Conservation (phyloP, 441 rosid species). For the Pelargonium fulgidum region DNA sequence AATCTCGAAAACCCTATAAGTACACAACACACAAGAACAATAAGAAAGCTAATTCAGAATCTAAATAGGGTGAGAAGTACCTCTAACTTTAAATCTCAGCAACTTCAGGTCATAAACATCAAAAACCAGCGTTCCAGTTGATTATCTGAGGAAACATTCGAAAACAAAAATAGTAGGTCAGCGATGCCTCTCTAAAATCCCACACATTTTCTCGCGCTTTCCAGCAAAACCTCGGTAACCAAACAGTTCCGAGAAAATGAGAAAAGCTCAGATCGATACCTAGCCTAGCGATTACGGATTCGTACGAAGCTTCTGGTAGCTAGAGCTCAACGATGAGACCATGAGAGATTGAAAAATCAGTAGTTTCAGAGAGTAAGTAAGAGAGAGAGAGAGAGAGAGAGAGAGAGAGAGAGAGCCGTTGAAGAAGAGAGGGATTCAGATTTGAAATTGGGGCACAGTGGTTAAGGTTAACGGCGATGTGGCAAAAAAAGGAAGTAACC, state of each 20-base stretch:
- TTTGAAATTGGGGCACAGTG: constrained; percentile 6
- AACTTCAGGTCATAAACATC: not conserved
- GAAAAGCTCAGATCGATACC: not conserved
- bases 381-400: too few species aligned
- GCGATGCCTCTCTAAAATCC: not conserved
- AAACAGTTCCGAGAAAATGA: not conserved
- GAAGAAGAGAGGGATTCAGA: not conserved
- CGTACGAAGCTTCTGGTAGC: not conserved
- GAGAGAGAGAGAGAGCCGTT: constrained; percentile 10
- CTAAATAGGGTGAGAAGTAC: too few species aligned
- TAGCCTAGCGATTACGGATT: not conserved
- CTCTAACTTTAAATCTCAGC: not conserved
- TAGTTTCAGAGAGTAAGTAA: not conserved
- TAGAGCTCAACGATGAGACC: not conserved
- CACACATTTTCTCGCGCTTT: not conserved
- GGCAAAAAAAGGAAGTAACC: not conserved
- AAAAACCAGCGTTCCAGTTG: not conserved
- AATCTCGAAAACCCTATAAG: too few species aligned
- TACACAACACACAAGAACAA: too few species aligned
- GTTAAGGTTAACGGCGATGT: not conserved
- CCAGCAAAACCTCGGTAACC: not conserved
- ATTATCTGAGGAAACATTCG: not conserved
- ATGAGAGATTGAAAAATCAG: not conserved
- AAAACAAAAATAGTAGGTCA: not conserved
- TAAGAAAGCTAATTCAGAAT: too few species aligned